Conservation (phyloP, 352 stramenopile genomes). For the Phytophthora lateralis region DNA sequence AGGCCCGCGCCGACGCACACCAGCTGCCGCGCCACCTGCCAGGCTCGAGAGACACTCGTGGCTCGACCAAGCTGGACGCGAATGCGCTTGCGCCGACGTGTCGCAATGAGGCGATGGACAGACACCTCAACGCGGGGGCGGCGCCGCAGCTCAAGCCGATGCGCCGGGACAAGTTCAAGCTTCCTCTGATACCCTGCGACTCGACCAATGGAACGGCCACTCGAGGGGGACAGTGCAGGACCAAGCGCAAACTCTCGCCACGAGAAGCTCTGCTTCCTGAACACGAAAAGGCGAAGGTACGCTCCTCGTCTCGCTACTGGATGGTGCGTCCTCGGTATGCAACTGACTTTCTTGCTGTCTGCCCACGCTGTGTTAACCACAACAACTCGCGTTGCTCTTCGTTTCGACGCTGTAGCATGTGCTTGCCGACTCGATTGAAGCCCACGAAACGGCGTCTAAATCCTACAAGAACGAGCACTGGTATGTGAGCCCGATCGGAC, state of each 20-base stretch:
- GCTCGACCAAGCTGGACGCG: conserved; percentile 1
- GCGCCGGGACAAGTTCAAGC: conserved; percentile 30
- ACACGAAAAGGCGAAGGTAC: conserved; percentile 27
- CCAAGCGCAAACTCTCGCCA: conserved; percentile 14
- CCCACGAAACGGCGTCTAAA: conserved; percentile 38
- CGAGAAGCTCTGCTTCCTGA: conserved; percentile 19
- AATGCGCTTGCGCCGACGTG: conserved; percentile 7
- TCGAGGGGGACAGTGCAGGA: conserved; percentile 17
- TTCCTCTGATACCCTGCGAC: conserved; percentile 24
- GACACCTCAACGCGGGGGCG: neutral
- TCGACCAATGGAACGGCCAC: conserved; percentile 22
- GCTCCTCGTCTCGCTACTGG: conserved; percentile 9
- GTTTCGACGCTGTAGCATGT: conserved; percentile 9
- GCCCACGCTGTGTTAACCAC: neutral
- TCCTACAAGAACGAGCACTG: conserved; percentile 67
- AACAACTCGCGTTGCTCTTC: neutral
- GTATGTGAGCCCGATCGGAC: conserved; percentile 55
- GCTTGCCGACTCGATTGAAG: conserved; percentile 28
- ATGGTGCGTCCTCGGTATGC: neutral
- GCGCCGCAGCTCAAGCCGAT: conserved; percentile 8
- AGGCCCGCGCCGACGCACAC: conserved; percentile 7
- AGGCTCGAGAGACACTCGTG: conserved; percentile 6
- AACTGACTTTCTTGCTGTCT: conserved; percentile 12
- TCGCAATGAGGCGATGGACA: conserved; percentile 21
- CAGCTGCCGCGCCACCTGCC: conserved; percentile 22